Base-by-base conservation (phyloP, 2,329 filamentous ascomycete species). In the Cytospora leucostoma region DNA sequence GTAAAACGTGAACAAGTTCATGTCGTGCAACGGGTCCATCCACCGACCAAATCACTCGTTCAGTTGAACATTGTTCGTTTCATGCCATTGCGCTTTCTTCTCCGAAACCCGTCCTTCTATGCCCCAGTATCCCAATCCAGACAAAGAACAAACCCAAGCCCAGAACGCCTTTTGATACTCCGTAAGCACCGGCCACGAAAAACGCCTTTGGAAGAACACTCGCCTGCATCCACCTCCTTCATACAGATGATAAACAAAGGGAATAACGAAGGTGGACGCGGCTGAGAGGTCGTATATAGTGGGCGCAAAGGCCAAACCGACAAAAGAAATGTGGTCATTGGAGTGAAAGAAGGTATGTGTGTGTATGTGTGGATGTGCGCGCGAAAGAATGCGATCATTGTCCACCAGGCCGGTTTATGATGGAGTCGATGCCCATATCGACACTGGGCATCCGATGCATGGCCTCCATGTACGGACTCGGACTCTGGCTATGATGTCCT, bases 361-460 rank as follows among this genome's bases (percentile, higher is more conserved):
- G 21, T 35, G 19, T 17, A 15, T 13, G 27, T n/a, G 49, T 53
- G 47, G 6, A 32, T 33, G 13, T 11, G 15, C 7, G 10, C 13
- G 10, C 13, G 51, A 4, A 1, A 50, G n/a, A 47, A 50, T 37
- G 34, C 49, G 19, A 33, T 60, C 56, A 52, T 61, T 64, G 64
- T 32, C 71, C 70, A 40, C 74, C 71, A 10, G 73, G 71, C 15
- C 82, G 78, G 72, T 86, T 84, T 68, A 87, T 84, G 64, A 87
- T 81, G 57, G 82, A 77, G 58, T 82, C 81, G 68, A 88, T 87
- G 32, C 82, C 84, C 84, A 88, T 87, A 68, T 87, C 84, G 56
- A 82, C 80, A 66, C 82, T 83, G 7, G 84, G 77, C 61, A 85
- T 75, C 50, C 84, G 74, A 67, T 80, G 78, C 10, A 76, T 74